These are phyloP conservation scores for Penicillium sp. DNA, from an alignment of 2,329 filamentous ascomycete genomes.

Conservation along the genomic window DNA sequence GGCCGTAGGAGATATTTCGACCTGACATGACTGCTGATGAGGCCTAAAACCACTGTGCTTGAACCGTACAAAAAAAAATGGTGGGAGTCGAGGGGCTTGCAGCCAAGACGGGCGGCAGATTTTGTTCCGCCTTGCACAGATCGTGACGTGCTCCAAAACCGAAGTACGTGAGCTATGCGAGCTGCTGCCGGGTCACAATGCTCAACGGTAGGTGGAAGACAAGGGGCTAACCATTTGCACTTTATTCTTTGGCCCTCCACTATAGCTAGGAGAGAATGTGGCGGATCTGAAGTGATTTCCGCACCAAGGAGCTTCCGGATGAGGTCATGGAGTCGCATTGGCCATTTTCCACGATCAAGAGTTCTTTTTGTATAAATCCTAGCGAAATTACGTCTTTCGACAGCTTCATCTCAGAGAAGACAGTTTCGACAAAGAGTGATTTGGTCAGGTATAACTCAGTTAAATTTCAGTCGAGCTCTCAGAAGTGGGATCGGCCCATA, in stretches of 20 bases:
- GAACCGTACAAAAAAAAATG: neutral
- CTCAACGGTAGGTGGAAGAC: neutral
- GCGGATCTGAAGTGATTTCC: constrained; percentile 12
- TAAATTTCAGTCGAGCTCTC: too few species aligned
- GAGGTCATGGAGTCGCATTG: constrained; percentile 12
- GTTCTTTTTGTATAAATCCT: too few species aligned
- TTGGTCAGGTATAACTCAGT: too few species aligned
- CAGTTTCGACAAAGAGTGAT: too few species aligned
- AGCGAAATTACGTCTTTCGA: too few species aligned
- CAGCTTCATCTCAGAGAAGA: too few species aligned
- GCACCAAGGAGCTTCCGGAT: constrained; percentile 10
- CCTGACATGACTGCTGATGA: constrained; percentile 17
- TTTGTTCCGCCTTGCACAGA: constrained; percentile 12
- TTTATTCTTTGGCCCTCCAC: neutral
- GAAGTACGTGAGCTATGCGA: neutral
- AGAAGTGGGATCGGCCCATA: too few species aligned
- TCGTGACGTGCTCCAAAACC: neutral
- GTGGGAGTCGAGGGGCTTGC: neutral
- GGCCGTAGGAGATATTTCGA: constrained; percentile 62
- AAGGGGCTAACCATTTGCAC: neutral
- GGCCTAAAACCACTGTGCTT: neutral
- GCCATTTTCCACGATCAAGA: neutral
- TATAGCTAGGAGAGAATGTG: neutral
- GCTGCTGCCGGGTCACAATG: neutral
- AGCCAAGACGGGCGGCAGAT: constrained; percentile 7